phyloP scores from a whole-genome alignment of 495 filamentous ascomycete genomes.

The Acidomyces sp. region DNA sequence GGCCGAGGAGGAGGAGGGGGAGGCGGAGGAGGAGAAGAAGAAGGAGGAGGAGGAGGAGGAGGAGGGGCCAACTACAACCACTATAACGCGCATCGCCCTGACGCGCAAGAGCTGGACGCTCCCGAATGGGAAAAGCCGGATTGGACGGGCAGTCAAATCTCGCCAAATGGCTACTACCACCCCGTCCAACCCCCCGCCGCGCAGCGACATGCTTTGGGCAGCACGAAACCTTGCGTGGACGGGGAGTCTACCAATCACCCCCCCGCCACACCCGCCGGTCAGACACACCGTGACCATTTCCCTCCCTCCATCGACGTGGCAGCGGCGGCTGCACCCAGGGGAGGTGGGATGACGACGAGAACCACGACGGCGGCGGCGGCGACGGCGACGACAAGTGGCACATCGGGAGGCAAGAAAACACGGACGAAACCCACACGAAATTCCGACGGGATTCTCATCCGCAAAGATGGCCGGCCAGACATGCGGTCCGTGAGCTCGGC shows the following conservation, averaged over 20 bases:
- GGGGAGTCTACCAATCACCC: neutral
- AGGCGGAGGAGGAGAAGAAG: slow-evolving; percentile 12
- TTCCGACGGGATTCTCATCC: slow-evolving; percentile 31
- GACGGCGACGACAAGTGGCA: neutral
- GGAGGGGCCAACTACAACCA: slow-evolving; percentile 2
- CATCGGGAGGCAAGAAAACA: slow-evolving; percentile 24
- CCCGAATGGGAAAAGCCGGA: slow-evolving; percentile 27
- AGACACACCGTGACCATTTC: slow-evolving; percentile 4
- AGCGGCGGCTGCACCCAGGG: too few relatives aligned
- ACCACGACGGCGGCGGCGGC: slow-evolving; percentile 2
- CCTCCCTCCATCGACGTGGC: too few relatives aligned
- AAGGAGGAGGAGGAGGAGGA: slow-evolving; percentile 20
- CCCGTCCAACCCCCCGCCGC: slow-evolving; percentile 6
- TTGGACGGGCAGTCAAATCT: slow-evolving; percentile 22
- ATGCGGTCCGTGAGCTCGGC: slow-evolving; percentile 30
- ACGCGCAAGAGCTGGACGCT: slow-evolving; percentile 18
- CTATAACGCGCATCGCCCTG: neutral
- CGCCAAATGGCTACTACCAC: slow-evolving; percentile 25
- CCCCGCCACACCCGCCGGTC: slow-evolving; percentile 4
- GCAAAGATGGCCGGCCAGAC: slow-evolving; percentile 33
- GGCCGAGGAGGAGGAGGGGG: neutral
- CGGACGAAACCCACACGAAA: slow-evolving; percentile 31
- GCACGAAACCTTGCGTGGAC: neutral
- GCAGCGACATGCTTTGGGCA: neutral
- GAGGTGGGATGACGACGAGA: neutral